Base-by-base conservation (phyloP, 257 asterid genomes). In the Forsythia suspensa region DNA sequence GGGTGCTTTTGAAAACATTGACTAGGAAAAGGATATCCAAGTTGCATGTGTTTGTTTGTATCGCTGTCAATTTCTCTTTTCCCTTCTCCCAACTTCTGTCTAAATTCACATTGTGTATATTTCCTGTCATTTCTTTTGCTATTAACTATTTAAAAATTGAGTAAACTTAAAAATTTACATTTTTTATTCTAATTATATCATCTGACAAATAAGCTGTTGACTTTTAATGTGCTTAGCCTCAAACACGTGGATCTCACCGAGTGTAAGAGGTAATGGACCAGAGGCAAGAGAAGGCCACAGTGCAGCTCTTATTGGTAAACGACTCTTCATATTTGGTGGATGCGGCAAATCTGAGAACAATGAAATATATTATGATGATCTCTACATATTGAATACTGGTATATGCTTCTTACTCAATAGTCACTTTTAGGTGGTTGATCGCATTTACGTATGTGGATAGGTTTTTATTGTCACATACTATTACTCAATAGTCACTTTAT, bases 281-380 rank as follows among this genome's bases (percentile, higher is more conserved):
- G 97, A 90, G 82, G 93, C 99, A 75, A 88, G 99, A 83, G 99
- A 96, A 86, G 97, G 97, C 40, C 99, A 96, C 73, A 90, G 97
- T 83, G 99, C 99, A 48, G 99, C 98, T 3, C 93, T 96, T 74
- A 86, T 92, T 73, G 99, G 97, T 73, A 90, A 90, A 91, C 85
- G 94, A 77, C 94, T 96, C 77, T 94, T 92, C 90, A 92, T 96
- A 73, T 96, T 96, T 85, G 98, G 99, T 70, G 99, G 98, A 83
- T 92, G 97, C 70, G 97, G 97, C 73, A 94, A 92, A 83, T 87
- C 86, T 36, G 93, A 85, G 72, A 83, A 87, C 78, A 86, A 85
- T 73, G 96, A 96, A 79, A 83, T 80, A 82, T 96, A 92, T 81
- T 96, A 96, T 76, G 97, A 94, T 86, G 97, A 96, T 86, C 90